A percentile compares a stretch with the other conserved stretches of the same genome.
Conservation (phyloP, 1,139 yeast genomes). For the Geotrichum carabidarum region DNA sequence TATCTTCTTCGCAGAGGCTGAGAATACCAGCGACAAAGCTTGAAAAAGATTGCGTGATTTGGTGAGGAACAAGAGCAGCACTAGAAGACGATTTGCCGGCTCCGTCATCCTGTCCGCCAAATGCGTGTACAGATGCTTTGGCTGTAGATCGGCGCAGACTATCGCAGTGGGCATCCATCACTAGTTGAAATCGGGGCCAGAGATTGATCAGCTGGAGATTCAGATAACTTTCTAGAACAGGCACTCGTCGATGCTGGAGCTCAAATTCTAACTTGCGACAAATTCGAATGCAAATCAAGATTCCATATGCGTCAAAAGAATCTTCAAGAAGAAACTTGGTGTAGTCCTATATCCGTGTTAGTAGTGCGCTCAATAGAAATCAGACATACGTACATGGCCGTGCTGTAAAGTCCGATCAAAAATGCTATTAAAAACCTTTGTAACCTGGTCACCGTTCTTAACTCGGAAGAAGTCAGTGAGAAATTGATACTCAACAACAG, state of each 20-base stretch:
- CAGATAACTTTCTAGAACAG: conserved; percentile 69
- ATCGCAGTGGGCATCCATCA: conserved; percentile 74
- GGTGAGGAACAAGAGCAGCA: conserved; percentile 50
- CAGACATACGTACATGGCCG: conserved; percentile 39
- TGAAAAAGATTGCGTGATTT: conserved; percentile 74
- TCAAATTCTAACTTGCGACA: conserved; percentile 60
- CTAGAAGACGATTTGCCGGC: conserved; percentile 29
- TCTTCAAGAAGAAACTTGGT: conserved; percentile 47
- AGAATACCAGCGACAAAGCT: conserved; percentile 68
- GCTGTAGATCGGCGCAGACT: conserved; percentile 48
- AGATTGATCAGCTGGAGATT: conserved; percentile 58
- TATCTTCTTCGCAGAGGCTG: conserved; percentile 42
- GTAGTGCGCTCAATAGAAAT: not conserved
- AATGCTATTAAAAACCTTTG: conserved; percentile 44
- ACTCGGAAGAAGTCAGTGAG: conserved; percentile 64
- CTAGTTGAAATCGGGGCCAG: conserved; percentile 82
- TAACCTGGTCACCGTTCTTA: conserved; percentile 41
- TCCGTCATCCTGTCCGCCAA: conserved; percentile 22
- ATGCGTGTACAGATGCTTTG: conserved; percentile 29
- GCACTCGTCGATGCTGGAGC: conserved; percentile 60
- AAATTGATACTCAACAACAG: conserved; percentile 71
- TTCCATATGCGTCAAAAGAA: conserved; percentile 71
- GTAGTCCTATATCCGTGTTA: conserved; percentile 26
- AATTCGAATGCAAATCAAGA: conserved; percentile 69
- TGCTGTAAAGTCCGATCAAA: conserved; percentile 50